A percentile compares a stretch with the other conserved stretches of the same genome.
These are phyloP conservation scores for Ceratocystis lukuohia DNA, from an alignment of 2,329 filamentous ascomycete species.

Conservation along the genomic window DNA sequence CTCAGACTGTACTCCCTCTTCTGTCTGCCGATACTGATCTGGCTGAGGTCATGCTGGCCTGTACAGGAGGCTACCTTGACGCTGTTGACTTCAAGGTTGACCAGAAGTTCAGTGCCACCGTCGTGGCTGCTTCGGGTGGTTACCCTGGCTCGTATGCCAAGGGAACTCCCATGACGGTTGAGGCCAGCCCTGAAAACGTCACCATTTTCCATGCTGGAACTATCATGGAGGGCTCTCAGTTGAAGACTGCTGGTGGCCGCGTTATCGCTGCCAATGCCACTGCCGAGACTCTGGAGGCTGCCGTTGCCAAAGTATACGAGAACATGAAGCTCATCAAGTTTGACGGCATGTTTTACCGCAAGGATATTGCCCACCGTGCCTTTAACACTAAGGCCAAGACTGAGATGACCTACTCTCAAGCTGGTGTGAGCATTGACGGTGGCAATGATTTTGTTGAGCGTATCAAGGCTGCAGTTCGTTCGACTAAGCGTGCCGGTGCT, in stretches of 20 bases:
- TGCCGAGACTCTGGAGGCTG: slow-evolving; percentile 57
- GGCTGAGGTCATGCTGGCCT: slow-evolving; percentile 78
- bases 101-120: slow-evolving; percentile 65
- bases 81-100: slow-evolving; percentile 55
- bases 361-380: slow-evolving; percentile 76
- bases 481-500: slow-evolving; percentile 72
- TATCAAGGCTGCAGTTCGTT: slow-evolving; percentile 81
- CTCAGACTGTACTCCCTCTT: slow-evolving; percentile 70
- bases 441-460: slow-evolving; percentile 84
- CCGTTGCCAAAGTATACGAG: slow-evolving; percentile 76
- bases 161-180: slow-evolving; percentile 48
- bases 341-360: slow-evolving; percentile 79
- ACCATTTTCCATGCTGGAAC: slow-evolving; percentile 93
- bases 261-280: slow-evolving; percentile 88
- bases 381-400: slow-evolving; percentile 35
- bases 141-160: slow-evolving; percentile 82
- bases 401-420: slow-evolving; percentile 74
- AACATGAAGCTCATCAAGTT: slow-evolving; percentile 65
- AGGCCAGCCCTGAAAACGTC: slow-evolving; percentile 35
- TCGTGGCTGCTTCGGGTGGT: slow-evolving; percentile 84
- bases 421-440: slow-evolving; percentile 86
- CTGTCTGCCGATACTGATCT: slow-evolving; percentile 68
- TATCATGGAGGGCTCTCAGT: slow-evolving; percentile 43
- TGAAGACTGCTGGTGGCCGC: slow-evolving; percentile 72
- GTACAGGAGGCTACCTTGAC: slow-evolving; percentile 60